Evolutionary conservation across 1,284 basidiomycete genomes (phyloP), one percentile per base, ranked within the genome.

Genomic region (Tilletia indica): DNA sequence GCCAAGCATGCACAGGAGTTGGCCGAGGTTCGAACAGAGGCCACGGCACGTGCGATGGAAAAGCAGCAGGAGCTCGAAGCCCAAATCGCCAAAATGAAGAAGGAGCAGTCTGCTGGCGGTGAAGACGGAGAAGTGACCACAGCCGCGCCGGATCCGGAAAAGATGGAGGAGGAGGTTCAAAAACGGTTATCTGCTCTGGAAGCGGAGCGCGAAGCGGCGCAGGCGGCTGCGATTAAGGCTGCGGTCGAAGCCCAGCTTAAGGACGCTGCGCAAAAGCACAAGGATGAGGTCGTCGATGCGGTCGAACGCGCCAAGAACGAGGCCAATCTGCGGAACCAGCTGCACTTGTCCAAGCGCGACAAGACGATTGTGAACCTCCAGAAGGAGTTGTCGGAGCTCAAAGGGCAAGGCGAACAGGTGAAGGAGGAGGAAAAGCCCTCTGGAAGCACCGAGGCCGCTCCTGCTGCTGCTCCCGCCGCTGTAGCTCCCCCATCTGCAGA

Each of bases 281-380:
- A 83, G 71, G 74, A 74, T 58, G 73, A 68, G 34, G 76, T 80
- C 36, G 76, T 81, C 51, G 72, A 79, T n/a, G 79, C 80, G 47
- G 71, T 71, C 39, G 72, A 69, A 36, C 82, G 80, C 38, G 82
- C 80, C 36, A 83, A 83, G 74, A 78, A 80, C 68, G 82, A 83
- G 70, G 82, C 82, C 38, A 81, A 78, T 49, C 71, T 84, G 71
- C 73, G 82, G 49, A 83, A 83, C 70, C 75, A 78, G 72, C 77
- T 84, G 21, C 76, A 82, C 73, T 73, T 83, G 73, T 80, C 80
- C 69, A 80, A 79, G 72, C 77, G 78, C 68, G 82, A 84, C 68
- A 80, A 81, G 67, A 77, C 77, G 74, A 84, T 84, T 42, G 77
- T 73, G 14, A 80, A 78, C 68, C 75, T 84, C 54, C 78, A 77